Base-by-base conservation (phyloP, 148 eudicot species). In the Spergularia bocconei region DNA sequence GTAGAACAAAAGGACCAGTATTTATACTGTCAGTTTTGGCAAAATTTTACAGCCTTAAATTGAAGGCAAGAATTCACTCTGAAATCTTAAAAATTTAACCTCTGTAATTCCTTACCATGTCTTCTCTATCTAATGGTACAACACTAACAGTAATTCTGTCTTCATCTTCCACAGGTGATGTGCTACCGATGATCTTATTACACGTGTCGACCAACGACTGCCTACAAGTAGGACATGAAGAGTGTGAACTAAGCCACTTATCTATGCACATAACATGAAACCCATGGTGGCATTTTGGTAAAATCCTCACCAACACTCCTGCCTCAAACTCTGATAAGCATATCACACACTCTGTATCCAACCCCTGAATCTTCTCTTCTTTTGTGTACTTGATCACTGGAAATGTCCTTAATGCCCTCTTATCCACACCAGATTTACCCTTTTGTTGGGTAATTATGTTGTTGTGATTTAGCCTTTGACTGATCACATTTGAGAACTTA, bases 191-290 rank as follows among this genome's bases (percentile, higher is more conserved):
- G 7, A 88, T 89, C 82, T 89, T 93, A 14, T 89, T 79, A 77
- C 89, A 86, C 0, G 93, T 86, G 61, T 89, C 88, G 21, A 91
- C 72, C 19, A 93, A 81, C 73, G 91, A 88, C 72, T 90, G 88
- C 36, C 98, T 82, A 53, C 98, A 93, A 68, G 92, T 93, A 52
- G 98, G 98, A 76, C 98, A 93, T 3, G 98, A 91, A 11, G 98
- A 84, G 77, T 93, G 91, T 0, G 93, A 88, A 29, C 64, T 81
- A 38, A 93, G 86, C 98, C 98, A 93, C 70, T 82, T 86, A 72
- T 93, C 97, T 21, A 93, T 87, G 81, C 97, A 93, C 19, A 84
- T 79, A 25, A 88, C 86, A 56, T 93, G 98, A 51, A 91, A 93
- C 0, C 94, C 97, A 73, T 93, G 98, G 81, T 85, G 75, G 78